Percentiles rank a stretch among this genome's conserved stretches.
phyloP scores from a whole-genome alignment of 768 basidiomycete genomes.

The Tephrocybe sp. region DNA sequence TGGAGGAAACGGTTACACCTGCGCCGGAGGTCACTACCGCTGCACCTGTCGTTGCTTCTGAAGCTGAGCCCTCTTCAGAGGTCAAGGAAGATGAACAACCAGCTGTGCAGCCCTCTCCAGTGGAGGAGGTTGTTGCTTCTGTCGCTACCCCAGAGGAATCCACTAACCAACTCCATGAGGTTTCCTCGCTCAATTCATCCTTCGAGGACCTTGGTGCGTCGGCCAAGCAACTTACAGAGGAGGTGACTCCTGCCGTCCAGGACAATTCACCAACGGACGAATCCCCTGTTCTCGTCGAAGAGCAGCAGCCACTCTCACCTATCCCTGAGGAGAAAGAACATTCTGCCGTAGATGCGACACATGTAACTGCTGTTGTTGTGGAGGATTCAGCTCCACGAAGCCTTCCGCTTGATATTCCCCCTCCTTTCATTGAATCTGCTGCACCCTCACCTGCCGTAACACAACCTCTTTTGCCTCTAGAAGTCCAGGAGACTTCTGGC shows the following conservation, averaged over 20 bases:
- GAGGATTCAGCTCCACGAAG: neutral
- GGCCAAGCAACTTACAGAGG: neutral
- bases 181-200: slow-evolving; percentile 11
- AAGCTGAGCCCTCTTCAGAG: neutral
- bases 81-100: neutral
- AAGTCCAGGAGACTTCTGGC: slow-evolving; percentile 4
- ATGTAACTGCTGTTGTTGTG: neutral
- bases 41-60: neutral
- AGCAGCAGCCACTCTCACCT: neutral
- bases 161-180: slow-evolving; percentile 2
- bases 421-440: slow-evolving; percentile 1
- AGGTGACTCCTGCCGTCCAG: neutral
- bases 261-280: neutral
- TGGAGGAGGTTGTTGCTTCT: neutral
- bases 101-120: neutral
- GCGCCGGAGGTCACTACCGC: neutral
- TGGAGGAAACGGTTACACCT: neutral
- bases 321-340: neutral
- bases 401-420: neutral
- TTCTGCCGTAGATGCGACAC: neutral
- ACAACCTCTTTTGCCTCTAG: slow-evolving; percentile 8
- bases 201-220: slow-evolving; percentile 8
- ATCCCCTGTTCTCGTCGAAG: neutral
- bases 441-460: slow-evolving; percentile 8
- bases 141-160: neutral